phyloP scores from a whole-genome alignment of 208 protist species.

The Acanthamoeba castellanii region DNA sequence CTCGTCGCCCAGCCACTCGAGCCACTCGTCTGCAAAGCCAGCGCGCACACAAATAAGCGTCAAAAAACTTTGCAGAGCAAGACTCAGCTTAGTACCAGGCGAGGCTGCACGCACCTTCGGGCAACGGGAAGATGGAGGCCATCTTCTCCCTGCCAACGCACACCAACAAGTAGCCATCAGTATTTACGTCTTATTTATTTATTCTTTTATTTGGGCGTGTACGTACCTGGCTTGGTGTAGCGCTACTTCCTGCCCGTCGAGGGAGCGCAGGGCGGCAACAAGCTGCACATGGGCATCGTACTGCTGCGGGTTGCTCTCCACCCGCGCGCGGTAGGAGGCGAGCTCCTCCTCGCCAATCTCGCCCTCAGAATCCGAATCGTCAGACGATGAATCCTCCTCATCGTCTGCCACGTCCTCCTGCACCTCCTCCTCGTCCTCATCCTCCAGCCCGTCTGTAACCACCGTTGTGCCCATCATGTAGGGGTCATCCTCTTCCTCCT shows the following conservation, averaged over 20 bases:
- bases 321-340: neutral
- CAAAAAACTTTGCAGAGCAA: neutral
- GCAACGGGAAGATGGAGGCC: constrained; percentile 41
- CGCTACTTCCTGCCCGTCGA: constrained; percentile 7
- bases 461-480: neutral
- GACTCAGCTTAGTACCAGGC: neutral
- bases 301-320: constrained; percentile 45
- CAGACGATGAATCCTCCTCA: neutral
- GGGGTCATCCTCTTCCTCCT: neutral
- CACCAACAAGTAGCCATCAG: neutral
- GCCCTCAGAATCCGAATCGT: constrained; percentile 15
- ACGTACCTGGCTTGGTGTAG: constrained; percentile 5
- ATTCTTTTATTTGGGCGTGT: neutral
- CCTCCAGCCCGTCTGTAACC: neutral
- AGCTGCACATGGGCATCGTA: constrained; percentile 57
- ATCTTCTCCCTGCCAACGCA: constrained; percentile 16
- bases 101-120: constrained; percentile 12
- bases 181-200: neutral
- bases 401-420: neutral
- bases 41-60: neutral
- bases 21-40: constrained; percentile 38
- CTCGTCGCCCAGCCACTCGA: constrained; percentile 51
- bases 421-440: neutral
- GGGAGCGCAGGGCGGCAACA: neutral
- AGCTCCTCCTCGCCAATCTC: constrained; percentile 50